Conservation (phyloP, 2,329 filamentous ascomycete genomes). For the Epichloe glyceriae region DNA sequence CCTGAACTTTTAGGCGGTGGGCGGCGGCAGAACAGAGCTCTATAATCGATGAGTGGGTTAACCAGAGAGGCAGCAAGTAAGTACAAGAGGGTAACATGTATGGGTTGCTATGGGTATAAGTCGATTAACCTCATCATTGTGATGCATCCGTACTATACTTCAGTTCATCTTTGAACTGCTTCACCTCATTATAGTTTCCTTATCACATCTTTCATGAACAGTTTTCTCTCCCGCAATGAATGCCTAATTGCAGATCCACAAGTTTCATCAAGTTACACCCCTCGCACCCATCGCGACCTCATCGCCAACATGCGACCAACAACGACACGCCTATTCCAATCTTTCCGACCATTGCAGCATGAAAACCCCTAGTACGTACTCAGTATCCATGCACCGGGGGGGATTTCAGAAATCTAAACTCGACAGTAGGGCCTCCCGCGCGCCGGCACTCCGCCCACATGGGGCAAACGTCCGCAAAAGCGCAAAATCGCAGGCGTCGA, state of each 20-base stretch:
- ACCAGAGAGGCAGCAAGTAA: neutral
- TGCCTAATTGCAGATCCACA: neutral
- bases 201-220: neutral
- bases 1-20: constrained; percentile 40
- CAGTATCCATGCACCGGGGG: neutral
- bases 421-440: constrained; percentile 62
- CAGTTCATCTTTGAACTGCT: neutral
- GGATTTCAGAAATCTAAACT: neutral
- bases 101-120: no score
- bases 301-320: constrained; percentile 24
- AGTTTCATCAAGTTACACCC: neutral
- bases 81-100: no score
- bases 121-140: neutral
- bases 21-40: constrained; percentile 26
- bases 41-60: neutral
- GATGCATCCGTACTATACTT: neutral
- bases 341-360: constrained; percentile 36
- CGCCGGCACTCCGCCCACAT: constrained; percentile 44
- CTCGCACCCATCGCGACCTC: neutral
- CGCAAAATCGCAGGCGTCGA: constrained; percentile 71
- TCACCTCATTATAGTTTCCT: neutral
- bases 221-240: neutral
- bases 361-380: constrained; percentile 70
- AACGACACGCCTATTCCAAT: constrained; percentile 23
- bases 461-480: constrained; percentile 65